Evolutionary conservation across 441 rosid genomes (phyloP).

Genomic region (Isatis lusitanica): DNA sequence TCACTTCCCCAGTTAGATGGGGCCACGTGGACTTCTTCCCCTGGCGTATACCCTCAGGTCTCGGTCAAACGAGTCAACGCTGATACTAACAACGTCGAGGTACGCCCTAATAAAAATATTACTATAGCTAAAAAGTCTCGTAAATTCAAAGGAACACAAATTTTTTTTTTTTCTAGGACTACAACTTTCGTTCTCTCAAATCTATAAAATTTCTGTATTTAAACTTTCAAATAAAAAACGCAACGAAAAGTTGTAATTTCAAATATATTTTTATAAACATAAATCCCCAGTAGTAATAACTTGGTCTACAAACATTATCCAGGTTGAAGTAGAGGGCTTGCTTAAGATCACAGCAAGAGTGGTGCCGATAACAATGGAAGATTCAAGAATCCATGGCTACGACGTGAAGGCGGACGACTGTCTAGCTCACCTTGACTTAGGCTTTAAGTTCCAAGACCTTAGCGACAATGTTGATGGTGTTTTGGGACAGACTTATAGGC

Average conservation of each 20-base stretch:
- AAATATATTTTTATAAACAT: too few relatives aligned
- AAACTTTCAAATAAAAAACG: too few relatives aligned
- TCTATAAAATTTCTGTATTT: too few relatives aligned
- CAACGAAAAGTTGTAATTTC: too few relatives aligned
- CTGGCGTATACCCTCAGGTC: constrained; percentile 26
- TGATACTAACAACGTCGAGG: constrained; percentile 44
- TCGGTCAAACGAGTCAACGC: constrained; percentile 43
- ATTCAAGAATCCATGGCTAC: constrained; percentile 63
- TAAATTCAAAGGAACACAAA: background rate
- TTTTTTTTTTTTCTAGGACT: background rate
- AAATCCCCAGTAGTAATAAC: background rate
- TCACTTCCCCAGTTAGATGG: constrained; percentile 41
- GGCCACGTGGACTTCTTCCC: constrained; percentile 46
- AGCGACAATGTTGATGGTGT: constrained; percentile 50
- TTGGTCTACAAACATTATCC: background rate
- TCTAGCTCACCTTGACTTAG: constrained; percentile 60
- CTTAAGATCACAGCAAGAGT: constrained; percentile 56
- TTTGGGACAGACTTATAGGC: constrained; percentile 60
- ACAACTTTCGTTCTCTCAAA: too few relatives aligned
- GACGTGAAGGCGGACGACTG: constrained; percentile 54
- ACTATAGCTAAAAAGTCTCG: background rate
- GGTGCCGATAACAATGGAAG: constrained; percentile 58
- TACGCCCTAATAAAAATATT: background rate
- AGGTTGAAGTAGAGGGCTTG: constrained; percentile 47
- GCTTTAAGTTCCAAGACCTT: constrained; percentile 56